Base-by-base conservation (phyloP, 495 filamentous ascomycete species). In the Podospora sp. region DNA sequence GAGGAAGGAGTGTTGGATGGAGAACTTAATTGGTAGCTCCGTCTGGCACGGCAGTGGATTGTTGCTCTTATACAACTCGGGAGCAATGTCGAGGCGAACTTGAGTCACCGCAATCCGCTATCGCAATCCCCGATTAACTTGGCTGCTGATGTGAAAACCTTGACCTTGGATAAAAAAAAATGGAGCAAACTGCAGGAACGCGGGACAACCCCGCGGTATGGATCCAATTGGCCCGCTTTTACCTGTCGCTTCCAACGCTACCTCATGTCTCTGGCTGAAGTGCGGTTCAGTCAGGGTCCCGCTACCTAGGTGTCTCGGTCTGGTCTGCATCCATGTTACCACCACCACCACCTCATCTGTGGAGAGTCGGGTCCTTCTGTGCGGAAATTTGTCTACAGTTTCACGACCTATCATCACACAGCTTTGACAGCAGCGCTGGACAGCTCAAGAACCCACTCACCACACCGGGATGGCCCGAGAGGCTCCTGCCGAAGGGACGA, bases 71-170 rank as follows among this genome's bases (percentile, higher is more conserved):
- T 49, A 62, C 33, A 59, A n/a, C 56, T 55, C n/a, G 52, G 25
- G 4, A 33, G 36, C 20, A 50, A 62, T 6, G 33, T 62, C 60
- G 60, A 25, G 57, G 25, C 57, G 22, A 62, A 36, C 36, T 62
- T 62, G 60, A 62, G 60, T 62, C 60, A 62, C 60, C 36, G 33
- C 60, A 49, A 50, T 62, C 36, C 60, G 36, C 21, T 46, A 62
- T 62, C 60, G 60, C 60, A 59, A 27, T 62, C 35, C 14, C 18
- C 26, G 21, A 26, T 14, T n/a, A 20, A 12, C 35, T 26, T 24
- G 33, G 60, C 36, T 33, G 29, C 29, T 33, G 40, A 14, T 18
- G 60, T 62, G 60, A 62, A 62, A 62, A 62, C 1, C 60, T 8
- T 27, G 46, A 33, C 6, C 36, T n/a, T 50, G n/a, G 60, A 21